A percentile compares a stretch with the other conserved stretches of the same genome.
These are phyloP conservation scores for Blastobotrys capitulatus DNA, from an alignment of 1,139 yeast species.

Conservation along the genomic window DNA sequence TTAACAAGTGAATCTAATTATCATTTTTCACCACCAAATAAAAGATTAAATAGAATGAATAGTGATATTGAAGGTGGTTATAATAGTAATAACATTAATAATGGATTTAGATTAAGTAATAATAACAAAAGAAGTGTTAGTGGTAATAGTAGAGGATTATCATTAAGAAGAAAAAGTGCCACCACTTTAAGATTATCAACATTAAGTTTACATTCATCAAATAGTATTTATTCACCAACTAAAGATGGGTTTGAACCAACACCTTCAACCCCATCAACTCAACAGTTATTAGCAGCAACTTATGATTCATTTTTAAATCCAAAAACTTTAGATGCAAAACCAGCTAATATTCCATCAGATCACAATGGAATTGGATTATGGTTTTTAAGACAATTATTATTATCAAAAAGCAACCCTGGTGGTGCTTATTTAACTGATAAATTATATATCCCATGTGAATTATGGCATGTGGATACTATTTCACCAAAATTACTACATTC, in stretches of 20 bases:
- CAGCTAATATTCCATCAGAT: constrained; percentile 2
- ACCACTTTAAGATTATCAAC: constrained; percentile 17
- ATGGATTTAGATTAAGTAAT: not conserved
- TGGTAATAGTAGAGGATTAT: constrained; percentile 13
- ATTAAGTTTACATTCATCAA: constrained; percentile 7
- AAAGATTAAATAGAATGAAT: constrained; percentile 14
- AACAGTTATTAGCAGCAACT: constrained; percentile 11
- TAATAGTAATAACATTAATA: too few relatives aligned
- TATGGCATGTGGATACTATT: constrained; percentile 20
- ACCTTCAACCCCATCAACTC: constrained; percentile 9
- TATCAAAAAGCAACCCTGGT: constrained; percentile 18
- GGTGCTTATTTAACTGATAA: constrained; percentile 22
- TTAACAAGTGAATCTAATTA: not conserved
- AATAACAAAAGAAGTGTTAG: not conserved
- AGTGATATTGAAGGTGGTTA: constrained; percentile 16
- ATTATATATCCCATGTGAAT: constrained; percentile 20
- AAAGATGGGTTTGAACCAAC: not conserved
- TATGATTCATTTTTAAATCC: constrained; percentile 11
- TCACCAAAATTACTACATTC: constrained; percentile 17
- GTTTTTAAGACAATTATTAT: constrained; percentile 23
- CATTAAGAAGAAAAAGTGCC: constrained; percentile 17
- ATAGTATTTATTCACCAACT: not conserved
- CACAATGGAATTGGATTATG: constrained; percentile 17
- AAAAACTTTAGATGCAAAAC: not conserved
- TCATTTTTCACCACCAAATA: not conserved